Base-by-base conservation (phyloP, 768 basidiomycete genomes). In the Sporobolomyces phaffii region DNA sequence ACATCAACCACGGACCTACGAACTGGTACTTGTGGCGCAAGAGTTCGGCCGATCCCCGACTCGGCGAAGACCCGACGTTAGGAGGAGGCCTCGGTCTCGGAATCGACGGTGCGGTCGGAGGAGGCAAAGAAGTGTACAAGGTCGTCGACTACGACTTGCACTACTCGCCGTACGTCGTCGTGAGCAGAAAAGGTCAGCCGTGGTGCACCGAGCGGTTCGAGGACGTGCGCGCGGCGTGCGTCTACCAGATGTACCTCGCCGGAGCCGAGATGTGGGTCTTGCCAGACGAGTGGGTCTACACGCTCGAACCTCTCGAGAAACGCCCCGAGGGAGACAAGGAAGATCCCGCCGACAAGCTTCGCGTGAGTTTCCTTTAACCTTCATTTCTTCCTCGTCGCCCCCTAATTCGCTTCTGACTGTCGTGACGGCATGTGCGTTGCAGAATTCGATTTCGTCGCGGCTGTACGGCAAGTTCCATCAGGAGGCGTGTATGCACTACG, bases 161-260 rank as follows among this genome's bases (percentile, higher is more conserved):
- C 50, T 75, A 73, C 53, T 44, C 72, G 9, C 75, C 75, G 6
- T 62, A 70, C 51, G 70, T 75, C 53, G 70, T 73, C 60, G 61
- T 72, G 20, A 59, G 62, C 34, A 60, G 53, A 33, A 68, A 72
- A 50, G 69, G 73, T 10, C 75, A 75, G 45, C 75, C 75, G 20
- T 75, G 75, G 75, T 75, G 75, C 63, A 72, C 73, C 8, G 75
- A 75, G 58, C 64, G 73, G 36, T 75, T 75, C 29, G 73, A 75
- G 53, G 60, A 70, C 36, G 61, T 73, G n/a, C 59, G 62, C 17
- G 73, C 72, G 11, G 72, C 71, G n/a, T 75, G 75, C 72, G 54
- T 67, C 6, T 75, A 74, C 60, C 73, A 75, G 64, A 75, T 74
- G 73, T 75, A 73, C 57, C 68, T 75, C 20, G 44, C 59, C 2